Base-by-base conservation (phyloP, 2,329 filamentous ascomycete genomes). In the Aspergillus sclerotialis region DNA sequence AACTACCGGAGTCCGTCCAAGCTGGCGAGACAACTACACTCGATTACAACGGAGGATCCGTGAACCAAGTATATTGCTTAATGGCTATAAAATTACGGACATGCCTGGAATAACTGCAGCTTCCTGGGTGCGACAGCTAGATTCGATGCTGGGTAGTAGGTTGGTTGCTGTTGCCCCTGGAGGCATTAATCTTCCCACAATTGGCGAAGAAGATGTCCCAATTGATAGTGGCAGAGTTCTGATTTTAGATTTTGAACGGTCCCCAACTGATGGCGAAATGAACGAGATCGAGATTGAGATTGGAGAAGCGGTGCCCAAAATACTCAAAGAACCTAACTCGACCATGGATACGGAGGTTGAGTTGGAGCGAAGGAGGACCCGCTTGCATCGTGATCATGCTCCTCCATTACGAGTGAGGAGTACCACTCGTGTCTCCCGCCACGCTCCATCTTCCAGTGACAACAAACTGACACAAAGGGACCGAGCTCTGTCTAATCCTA, bases 301-400 rank as follows among this genome's bases (percentile, higher is more conserved):
- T 16, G 85, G 85, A 8, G 78, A 79, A 19, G 73, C 73, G 15
- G 70, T 80, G 30, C 77, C 84, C 1, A 83, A 87, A 53, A 64
- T 78, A 0, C 63, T 92, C 12, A 76, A 81, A 46, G 85, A 90
- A 53, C 82, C 85, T 49, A 73, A 75, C 43, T 76, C 82, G 14
- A 84, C 86, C 47, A 68, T 90, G 37, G 84, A 82, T 37, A 77
- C 80, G 1, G 84, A 89, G 55, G 84, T 92, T 13, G 85, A 84
- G 43, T 78, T 90, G 47, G 82, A 86, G 32, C 75, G 84, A 45
- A 73, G 83, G 43, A 72, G 84, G 44, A 89, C 84, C 3, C 80
- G 84, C 11, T 73, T 81, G 23, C 73, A 72, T 33, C 68, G 73
- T 44, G 71, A 69, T 48, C 66, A 37, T 56, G 64, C 50, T 60